Conservation (phyloP, 2,329 filamentous ascomycete species). For the Penicillium sp. region DNA sequence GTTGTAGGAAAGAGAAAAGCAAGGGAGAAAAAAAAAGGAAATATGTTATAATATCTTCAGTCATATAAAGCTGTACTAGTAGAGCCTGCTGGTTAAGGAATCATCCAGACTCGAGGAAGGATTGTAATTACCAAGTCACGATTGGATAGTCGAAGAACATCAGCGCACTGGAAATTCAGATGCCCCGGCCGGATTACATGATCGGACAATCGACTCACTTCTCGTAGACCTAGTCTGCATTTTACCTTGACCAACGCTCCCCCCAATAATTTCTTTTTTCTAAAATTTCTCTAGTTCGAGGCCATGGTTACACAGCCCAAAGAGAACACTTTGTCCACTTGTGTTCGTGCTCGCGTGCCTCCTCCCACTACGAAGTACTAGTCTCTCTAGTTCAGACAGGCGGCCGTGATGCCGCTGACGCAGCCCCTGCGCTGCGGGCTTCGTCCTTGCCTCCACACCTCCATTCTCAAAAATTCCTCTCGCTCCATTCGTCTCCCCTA, state of each 20-base stretch:
- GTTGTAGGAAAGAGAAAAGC: not conserved
- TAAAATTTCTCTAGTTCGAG: not conserved
- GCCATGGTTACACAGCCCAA: constrained; percentile 16
- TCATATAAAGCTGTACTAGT: not conserved
- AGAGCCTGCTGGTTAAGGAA: not conserved
- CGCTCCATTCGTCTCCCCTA: constrained; percentile 1
- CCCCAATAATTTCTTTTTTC: not conserved
- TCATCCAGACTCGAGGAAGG: not conserved
- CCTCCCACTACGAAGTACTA: constrained; percentile 13
- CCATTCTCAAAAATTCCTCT: constrained; percentile 18
- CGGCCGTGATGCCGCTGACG: constrained; percentile 40
- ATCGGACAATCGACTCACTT: constrained; percentile 18
- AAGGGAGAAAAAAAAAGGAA: not conserved
- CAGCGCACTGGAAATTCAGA: constrained; percentile 22
- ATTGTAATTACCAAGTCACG: constrained; percentile 6
- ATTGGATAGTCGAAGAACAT: constrained; percentile 18
- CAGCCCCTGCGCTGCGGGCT: constrained; percentile 45
- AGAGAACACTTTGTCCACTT: constrained; percentile 32
- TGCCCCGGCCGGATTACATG: constrained; percentile 29
- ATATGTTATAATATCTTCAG: not conserved
- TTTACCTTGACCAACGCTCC: not conserved
- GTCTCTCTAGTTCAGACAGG: constrained; percentile 9
- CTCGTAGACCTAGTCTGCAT: not conserved
- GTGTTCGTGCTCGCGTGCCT: constrained; percentile 32
- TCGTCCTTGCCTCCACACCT: constrained; percentile 34